phyloP scores from a whole-genome alignment of 148 eudicot species.

The Heliosperma pusillum region DNA sequence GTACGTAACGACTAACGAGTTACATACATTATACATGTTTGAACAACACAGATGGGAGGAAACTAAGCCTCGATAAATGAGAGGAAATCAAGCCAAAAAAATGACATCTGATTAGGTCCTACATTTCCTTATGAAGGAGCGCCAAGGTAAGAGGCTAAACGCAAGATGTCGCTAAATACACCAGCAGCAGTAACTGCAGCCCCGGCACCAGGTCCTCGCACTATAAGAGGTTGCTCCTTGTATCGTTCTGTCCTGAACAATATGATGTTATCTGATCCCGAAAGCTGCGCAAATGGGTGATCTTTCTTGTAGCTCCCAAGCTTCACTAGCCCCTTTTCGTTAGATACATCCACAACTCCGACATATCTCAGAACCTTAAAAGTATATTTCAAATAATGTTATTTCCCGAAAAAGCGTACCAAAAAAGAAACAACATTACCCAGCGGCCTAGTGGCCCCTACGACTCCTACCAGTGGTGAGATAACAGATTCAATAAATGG shows the following conservation, averaged over 20 bases:
- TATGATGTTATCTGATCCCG: slow-evolving; percentile 95
- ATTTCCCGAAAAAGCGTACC: not conserved
- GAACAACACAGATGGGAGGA: slow-evolving; percentile 7
- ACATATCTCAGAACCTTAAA: slow-evolving; percentile 84
- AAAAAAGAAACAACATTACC: not conserved
- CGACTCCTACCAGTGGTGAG: not conserved
- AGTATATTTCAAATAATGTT: not conserved
- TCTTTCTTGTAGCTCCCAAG: slow-evolving; percentile 82
- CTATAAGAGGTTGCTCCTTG: slow-evolving; percentile 86
- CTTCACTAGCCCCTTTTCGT: slow-evolving; percentile 65
- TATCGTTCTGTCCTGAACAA: slow-evolving; percentile 79
- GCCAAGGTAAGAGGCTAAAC: slow-evolving; percentile 91
- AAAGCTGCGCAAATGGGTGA: slow-evolving; percentile 89
- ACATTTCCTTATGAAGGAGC: slow-evolving; percentile 64
- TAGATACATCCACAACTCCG: slow-evolving; percentile 86
- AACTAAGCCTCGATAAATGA: not conserved
- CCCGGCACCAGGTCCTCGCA: slow-evolving; percentile 98
- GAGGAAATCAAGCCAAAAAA: not conserved
- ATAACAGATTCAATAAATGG: too few species aligned
- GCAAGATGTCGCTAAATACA: slow-evolving; percentile 82
- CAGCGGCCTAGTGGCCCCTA: not conserved
- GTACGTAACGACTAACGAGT: not conserved
- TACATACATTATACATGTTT: not conserved
- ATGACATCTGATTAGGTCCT: not conserved
- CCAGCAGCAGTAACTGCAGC: slow-evolving; percentile 98